phyloP scores from a whole-genome alignment of 495 filamentous ascomycete genomes.

The Aspergillus sclerotiicarbonarius region DNA sequence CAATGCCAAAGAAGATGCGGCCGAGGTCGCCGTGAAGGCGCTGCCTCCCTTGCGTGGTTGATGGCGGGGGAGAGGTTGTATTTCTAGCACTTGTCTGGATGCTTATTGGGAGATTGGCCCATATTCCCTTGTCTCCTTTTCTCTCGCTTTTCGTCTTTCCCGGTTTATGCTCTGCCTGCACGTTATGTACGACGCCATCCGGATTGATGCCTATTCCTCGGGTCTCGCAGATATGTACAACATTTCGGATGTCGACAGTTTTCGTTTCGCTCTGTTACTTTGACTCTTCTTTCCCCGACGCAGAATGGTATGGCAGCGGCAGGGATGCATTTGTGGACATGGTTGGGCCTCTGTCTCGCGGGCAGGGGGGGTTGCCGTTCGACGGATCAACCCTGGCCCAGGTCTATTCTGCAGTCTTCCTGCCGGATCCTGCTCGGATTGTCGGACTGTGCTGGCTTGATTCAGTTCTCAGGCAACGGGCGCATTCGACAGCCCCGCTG shows the following conservation, averaged over 20 bases:
- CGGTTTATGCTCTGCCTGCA: conserved; percentile 1
- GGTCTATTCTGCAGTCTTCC: neutral
- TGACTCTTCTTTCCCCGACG: neutral
- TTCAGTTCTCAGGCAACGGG: neutral
- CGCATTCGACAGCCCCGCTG: neutral
- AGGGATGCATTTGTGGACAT: neutral
- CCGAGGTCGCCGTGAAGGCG: conserved; percentile 64
- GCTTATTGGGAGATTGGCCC: neutral
- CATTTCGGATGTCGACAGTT: conserved; percentile 30
- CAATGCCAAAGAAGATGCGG: conserved; percentile 88
- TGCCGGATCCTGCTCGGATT: neutral
- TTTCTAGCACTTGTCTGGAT: conserved; percentile 12
- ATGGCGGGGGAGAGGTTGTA: conserved; percentile 1
- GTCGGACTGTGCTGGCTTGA: neutral
- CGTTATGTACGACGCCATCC: conserved; percentile 21
- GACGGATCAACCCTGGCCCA: neutral
- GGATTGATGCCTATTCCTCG: conserved; percentile 23
- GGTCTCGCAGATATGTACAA: conserved; percentile 28
- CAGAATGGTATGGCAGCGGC: neutral
- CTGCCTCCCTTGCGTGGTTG: conserved; percentile 16
- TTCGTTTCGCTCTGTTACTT: conserved; percentile 4
- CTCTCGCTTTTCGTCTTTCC: conserved; percentile 1
- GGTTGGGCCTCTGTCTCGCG: neutral
- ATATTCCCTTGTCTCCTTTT: neutral
- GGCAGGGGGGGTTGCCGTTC: neutral